Base-by-base conservation (phyloP, 805 yeast species). In the Yarrowia sp. region DNA sequence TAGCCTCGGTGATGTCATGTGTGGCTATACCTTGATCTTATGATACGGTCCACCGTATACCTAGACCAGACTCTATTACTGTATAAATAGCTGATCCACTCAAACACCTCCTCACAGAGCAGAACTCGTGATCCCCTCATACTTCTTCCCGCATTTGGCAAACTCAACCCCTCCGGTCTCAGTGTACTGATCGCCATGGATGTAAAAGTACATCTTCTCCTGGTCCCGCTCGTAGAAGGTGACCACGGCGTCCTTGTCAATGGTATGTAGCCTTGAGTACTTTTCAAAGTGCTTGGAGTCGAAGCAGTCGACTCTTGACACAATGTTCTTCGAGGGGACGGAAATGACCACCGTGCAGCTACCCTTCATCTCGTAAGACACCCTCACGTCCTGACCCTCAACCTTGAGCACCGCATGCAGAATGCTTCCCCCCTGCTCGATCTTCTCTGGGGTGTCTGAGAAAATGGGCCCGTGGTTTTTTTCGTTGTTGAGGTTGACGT, bases 111-210 rank as follows among this genome's bases (percentile, higher is more conserved):
- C 5, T 22, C 29, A 39, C 22, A 39, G 27, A 39, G 27, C 24
- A 21, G 42, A 22, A 41, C 46, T 41, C 32, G 32, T 25, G 47
- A 44, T 27, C 51, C 19, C 41, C 31, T 51, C 59, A 51, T 36
- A 33, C 44, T 51, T 47, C 5, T 47, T 16, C 5, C 55, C 38
- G 33, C 55, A 31, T 21, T 31, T 46, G 25, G 55, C 55, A 47
- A 47, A 47, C 25, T 47, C 55, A n/a, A 47, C 55, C 38, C 55
- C 55, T 7, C 38, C 16, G n/a, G 55, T 47, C 9, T 47, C 32
- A 25, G 55, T 31, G 14, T 47, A 47, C 38, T 47, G 27, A 5
- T 47, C 38, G 4, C 55, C 55, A 24, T 47, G 55, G 36, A 47
- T 21, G 19, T 47, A 31, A 19, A 47, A 47, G 27, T 47, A 32